Evolutionary conservation across 208 protist genomes (phyloP).

Genomic region (Trypanosoma caninum): DNA sequence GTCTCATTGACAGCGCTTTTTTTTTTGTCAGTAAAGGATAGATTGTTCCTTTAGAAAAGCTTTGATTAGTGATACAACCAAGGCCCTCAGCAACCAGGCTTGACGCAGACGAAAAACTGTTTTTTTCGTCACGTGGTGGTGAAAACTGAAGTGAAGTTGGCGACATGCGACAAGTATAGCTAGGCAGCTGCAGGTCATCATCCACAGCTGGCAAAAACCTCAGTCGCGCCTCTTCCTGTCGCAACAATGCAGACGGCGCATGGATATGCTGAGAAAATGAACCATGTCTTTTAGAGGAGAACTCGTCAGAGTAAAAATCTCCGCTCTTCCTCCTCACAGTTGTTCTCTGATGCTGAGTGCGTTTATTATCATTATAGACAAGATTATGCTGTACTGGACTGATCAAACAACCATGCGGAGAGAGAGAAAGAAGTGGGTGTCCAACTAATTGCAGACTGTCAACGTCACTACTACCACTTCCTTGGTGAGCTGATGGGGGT

Average conservation of each 20-base stretch:
- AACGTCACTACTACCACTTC: not conserved
- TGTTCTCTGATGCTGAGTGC: not conserved
- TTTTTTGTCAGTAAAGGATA: no score
- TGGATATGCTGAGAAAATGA: no score
- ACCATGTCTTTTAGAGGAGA: no score
- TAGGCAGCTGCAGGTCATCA: not conserved
- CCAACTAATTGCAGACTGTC: not conserved
- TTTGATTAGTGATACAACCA: not conserved
- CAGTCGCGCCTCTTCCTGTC: not conserved
- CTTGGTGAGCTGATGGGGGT: not conserved
- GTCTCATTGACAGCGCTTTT: no score
- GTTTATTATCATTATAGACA: slow-evolving; percentile 13
- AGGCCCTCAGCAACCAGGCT: not conserved
- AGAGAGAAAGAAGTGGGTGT: not conserved
- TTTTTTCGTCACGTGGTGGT: slow-evolving; percentile 7
- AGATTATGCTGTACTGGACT: slow-evolving; percentile 14
- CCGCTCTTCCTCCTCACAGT: not conserved
- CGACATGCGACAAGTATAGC: not conserved
- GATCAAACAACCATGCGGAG: slow-evolving; percentile 6
- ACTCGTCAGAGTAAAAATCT: not conserved
- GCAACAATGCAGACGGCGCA: not conserved
- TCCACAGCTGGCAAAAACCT: not conserved
- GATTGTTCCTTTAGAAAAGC: not conserved
- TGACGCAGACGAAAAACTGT: slow-evolving; percentile 1
- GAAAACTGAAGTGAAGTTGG: slow-evolving; percentile 14